A percentile compares a stretch with the other conserved stretches of the same genome.
These are phyloP conservation scores for Tuber brumale DNA, from an alignment of 495 filamentous ascomycete species.

Conservation along the genomic window DNA sequence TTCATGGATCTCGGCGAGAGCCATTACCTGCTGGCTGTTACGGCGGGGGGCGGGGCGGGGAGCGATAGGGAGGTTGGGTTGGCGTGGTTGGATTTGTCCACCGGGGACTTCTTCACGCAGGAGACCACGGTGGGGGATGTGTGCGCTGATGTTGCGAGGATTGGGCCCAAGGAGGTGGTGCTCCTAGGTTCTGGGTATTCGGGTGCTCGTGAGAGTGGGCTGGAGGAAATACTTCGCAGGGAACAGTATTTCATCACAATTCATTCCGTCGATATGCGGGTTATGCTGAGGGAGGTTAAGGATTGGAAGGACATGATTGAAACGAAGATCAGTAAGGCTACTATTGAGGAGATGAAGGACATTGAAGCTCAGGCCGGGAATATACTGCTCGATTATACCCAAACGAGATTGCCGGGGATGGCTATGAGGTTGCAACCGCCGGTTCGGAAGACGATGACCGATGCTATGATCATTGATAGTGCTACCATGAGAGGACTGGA, in stretches of 20 bases:
- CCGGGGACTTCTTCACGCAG: constrained; percentile 86
- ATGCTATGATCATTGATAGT: constrained; percentile 85
- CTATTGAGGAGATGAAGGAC: constrained; percentile 45
- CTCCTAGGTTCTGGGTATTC: constrained; percentile 41
- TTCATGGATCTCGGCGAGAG: constrained; percentile 90
- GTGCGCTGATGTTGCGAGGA: constrained; percentile 68
- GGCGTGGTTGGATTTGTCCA: constrained; percentile 92
- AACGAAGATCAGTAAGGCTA: constrained; percentile 50
- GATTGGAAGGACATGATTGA: constrained; percentile 71
- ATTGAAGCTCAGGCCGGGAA: constrained; percentile 62
- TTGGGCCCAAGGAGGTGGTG: constrained; percentile 79
- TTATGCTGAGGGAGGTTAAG: background rate
- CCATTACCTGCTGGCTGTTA: constrained; percentile 70
- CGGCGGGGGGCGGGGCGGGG: constrained; percentile 8
- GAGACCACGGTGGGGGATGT: constrained; percentile 65
- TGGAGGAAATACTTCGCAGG: constrained; percentile 39
- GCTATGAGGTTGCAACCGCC: constrained; percentile 82
- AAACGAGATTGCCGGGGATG: constrained; percentile 65
- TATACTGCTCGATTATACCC: constrained; percentile 74
- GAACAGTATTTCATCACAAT: constrained; percentile 31
- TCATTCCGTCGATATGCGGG: constrained; percentile 16
- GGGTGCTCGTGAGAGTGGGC: constrained; percentile 46
- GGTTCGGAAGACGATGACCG: constrained; percentile 58
- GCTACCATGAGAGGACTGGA: constrained; percentile 85
- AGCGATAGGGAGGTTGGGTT: constrained; percentile 54